A percentile compares a stretch with the other conserved stretches of the same genome.
These are phyloP conservation scores for Yamadazyma mexicana DNA, from an alignment of 1,139 yeast species.

Conservation along the genomic window DNA sequence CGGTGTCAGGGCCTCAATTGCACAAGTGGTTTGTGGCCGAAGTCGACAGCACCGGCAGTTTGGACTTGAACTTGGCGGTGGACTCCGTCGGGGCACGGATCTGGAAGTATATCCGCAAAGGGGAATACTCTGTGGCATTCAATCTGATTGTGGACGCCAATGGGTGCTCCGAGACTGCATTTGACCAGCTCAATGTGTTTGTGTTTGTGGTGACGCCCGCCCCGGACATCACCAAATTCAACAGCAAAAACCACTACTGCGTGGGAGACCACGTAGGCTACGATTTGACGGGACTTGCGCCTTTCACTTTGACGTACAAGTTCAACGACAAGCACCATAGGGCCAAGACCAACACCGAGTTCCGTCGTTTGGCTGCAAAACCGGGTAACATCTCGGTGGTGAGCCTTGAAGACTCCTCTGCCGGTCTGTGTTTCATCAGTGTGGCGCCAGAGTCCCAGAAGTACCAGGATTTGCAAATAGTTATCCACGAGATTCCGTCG, in stretches of 20 bases:
- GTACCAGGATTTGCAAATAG: conserved; percentile 45
- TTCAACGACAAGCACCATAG: conserved; percentile 65
- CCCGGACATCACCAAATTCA: conserved; percentile 57
- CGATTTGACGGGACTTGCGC: conserved; percentile 75
- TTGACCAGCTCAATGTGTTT: conserved; percentile 33
- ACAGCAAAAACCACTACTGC: conserved; percentile 57
- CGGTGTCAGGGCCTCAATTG: conserved; percentile 24
- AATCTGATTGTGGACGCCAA: conserved; percentile 62
- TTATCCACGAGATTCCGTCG: conserved; percentile 81
- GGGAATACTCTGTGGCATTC: conserved; percentile 59
- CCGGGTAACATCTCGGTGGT: conserved; percentile 74
- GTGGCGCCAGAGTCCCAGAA: conserved; percentile 43
- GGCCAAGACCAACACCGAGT: conserved; percentile 57
- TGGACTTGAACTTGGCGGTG: conserved; percentile 16
- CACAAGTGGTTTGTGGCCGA: conserved; percentile 3
- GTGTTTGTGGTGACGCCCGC: conserved; percentile 68
- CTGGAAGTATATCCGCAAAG: conserved; percentile 20
- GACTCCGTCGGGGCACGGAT: conserved; percentile 7
- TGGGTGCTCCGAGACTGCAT: conserved; percentile 57
- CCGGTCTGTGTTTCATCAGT: conserved; percentile 65
- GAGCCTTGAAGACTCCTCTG: conserved; percentile 74
- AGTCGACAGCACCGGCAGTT: neutral
- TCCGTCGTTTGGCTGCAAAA: conserved; percentile 71
- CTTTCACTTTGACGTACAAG: conserved; percentile 71
- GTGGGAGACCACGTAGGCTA: conserved; percentile 89